A percentile compares a stretch with the other conserved stretches of the same genome.
phyloP scores from a whole-genome alignment of 768 basidiomycete genomes.

The Cyathus striatus region DNA sequence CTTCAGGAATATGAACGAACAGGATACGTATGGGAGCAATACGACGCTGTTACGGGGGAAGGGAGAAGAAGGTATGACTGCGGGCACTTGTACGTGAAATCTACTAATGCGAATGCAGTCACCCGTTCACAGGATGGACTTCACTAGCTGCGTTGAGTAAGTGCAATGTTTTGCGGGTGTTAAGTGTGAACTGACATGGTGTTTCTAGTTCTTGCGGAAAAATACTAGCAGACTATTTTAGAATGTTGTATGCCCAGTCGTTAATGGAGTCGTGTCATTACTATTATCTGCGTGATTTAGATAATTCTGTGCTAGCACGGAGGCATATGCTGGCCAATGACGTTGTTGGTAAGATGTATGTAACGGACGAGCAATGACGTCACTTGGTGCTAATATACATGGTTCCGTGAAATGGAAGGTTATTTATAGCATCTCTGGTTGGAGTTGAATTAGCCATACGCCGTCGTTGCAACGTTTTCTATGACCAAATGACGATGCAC shows the following conservation, averaged over 20 bases:
- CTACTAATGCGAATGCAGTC: constrained; percentile 37
- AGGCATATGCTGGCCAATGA: too few relatives aligned
- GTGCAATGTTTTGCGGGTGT: constrained; percentile 32
- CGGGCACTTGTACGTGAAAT: constrained; percentile 2
- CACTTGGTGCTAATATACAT: too few relatives aligned
- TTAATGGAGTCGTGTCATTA: neutral
- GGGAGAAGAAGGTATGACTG: constrained; percentile 76
- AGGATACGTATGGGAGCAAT: constrained; percentile 98
- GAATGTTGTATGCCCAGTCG: neutral
- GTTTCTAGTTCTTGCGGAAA: constrained; percentile 26
- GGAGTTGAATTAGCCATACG: too few relatives aligned
- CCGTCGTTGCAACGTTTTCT: neutral
- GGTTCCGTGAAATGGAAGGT: too few relatives aligned
- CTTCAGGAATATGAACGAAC: constrained; percentile 84
- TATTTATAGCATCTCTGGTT: too few relatives aligned
- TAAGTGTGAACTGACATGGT: neutral
- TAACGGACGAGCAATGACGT: neutral
- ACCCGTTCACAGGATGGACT: constrained; percentile 98
- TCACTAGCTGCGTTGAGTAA: constrained; percentile 83
- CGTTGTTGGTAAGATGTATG: neutral
- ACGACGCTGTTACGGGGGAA: constrained; percentile 78
- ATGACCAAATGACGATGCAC: neutral
- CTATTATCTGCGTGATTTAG: neutral
- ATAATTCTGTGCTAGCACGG: neutral
- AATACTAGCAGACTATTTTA: constrained; percentile 16